Percentiles rank a stretch among this genome's conserved stretches.
These are phyloP conservation scores for Umbilicaria muhlenbergii DNA, from an alignment of 495 filamentous ascomycete species.

Conservation along the genomic window DNA sequence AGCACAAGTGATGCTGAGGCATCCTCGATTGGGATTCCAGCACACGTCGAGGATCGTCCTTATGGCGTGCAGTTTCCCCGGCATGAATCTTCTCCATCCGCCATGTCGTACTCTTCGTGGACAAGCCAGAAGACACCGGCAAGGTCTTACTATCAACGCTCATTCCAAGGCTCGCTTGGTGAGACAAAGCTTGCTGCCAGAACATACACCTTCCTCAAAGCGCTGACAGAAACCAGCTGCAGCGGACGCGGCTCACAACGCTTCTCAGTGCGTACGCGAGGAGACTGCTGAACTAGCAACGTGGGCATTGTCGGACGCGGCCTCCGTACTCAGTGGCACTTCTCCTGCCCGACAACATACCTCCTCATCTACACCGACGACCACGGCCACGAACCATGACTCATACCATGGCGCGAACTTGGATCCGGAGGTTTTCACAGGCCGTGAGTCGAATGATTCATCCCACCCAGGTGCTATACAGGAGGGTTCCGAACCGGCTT, in stretches of 20 bases:
- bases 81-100: conserved; percentile 9
- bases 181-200: conserved; percentile 8
- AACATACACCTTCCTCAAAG: conserved; percentile 4
- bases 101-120: conserved; percentile 9
- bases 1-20: conserved; percentile 2
- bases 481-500: conserved; percentile 46
- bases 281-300: conserved; percentile 84
- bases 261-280: conserved; percentile 64
- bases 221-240: conserved; percentile 23
- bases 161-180: conserved; percentile 50
- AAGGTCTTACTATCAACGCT: conserved; percentile 66
- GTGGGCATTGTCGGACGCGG: conserved; percentile 58
- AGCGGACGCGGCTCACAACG: conserved; percentile 54
- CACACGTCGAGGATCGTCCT: not conserved
- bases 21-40: not conserved
- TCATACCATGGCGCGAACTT: not conserved
- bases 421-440: conserved; percentile 5
- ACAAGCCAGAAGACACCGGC: conserved; percentile 48
- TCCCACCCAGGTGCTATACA: conserved; percentile 29
- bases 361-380: not conserved
- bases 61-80: not conserved
- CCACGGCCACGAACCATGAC: not conserved
- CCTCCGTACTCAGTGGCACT: conserved; percentile 17
- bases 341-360: conserved; percentile 9
- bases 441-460: conserved; percentile 10